A percentile compares a stretch with the other conserved stretches of the same genome.
Conservation (phyloP, 164 flowering plant genomes). For the Tetrastigma voinierianum region DNA sequence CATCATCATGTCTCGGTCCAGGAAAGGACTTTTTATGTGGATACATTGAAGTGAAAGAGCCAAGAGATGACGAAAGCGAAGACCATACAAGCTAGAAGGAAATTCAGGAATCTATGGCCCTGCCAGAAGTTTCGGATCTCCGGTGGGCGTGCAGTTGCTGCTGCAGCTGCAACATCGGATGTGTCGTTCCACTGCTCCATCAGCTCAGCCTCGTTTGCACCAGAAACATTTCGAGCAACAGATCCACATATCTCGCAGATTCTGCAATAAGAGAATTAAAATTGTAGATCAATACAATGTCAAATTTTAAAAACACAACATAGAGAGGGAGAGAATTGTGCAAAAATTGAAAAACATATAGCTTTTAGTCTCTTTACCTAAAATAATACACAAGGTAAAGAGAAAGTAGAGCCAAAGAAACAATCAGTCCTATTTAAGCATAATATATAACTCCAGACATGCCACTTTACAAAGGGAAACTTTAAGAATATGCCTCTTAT, state of each 20-base stretch:
- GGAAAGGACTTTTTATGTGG: constrained; percentile 20
- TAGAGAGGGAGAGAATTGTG: too few species aligned
- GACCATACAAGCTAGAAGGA: constrained; percentile 63
- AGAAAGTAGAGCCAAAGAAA: too few species aligned
- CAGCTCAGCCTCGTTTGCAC: constrained; percentile 33
- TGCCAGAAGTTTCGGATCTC: constrained; percentile 49
- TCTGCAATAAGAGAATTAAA: constrained; percentile 20
- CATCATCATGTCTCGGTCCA: not conserved
- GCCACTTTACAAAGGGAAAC: too few species aligned
- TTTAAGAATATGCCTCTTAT: too few species aligned
- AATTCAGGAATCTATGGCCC: constrained; percentile 52
- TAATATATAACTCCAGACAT: too few species aligned
- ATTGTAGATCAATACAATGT: not conserved
- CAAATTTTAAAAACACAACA: not conserved
- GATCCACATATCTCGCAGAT: constrained; percentile 60
- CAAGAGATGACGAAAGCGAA: constrained; percentile 65
- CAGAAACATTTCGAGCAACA: constrained; percentile 39
- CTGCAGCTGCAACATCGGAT: constrained; percentile 24
- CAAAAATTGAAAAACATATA: too few species aligned
- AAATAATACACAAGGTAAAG: too few species aligned
- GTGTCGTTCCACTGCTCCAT: constrained; percentile 41
- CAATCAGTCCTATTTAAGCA: too few species aligned
- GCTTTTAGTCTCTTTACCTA: too few species aligned
- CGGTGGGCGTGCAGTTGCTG: constrained; percentile 15
- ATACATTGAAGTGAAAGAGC: constrained; percentile 66